A percentile compares a stretch with the other conserved stretches of the same genome.
phyloP scores from a whole-genome alignment of 768 basidiomycete species.

The Collybia sordida region DNA sequence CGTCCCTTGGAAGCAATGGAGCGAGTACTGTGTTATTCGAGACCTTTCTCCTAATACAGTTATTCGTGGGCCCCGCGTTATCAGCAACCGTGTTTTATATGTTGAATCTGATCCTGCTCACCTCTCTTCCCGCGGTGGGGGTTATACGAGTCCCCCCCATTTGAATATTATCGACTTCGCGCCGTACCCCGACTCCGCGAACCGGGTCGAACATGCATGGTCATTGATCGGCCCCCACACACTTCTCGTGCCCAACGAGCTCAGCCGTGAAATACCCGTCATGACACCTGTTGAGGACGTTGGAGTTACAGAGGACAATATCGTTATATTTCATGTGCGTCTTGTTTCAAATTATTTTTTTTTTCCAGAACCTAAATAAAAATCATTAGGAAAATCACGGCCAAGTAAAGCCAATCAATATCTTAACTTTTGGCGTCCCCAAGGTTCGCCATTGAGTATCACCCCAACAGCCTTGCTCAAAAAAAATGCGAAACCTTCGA shows the following conservation, averaged over 20 bases:
- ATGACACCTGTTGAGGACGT: slow-evolving; percentile 52
- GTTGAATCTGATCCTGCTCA: slow-evolving; percentile 36
- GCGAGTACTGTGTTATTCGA: slow-evolving; percentile 47
- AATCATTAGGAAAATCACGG: slow-evolving; percentile 34
- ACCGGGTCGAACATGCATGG: slow-evolving; percentile 34
- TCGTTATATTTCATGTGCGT: slow-evolving; percentile 55
- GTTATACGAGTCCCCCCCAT: slow-evolving; percentile 13
- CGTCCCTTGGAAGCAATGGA: slow-evolving; percentile 60
- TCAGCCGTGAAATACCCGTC: slow-evolving; percentile 39
- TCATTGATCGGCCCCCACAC: slow-evolving; percentile 39
- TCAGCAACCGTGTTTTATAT: slow-evolving; percentile 48
- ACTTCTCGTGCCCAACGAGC: slow-evolving; percentile 40
- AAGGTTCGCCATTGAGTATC: neutral
- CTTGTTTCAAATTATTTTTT: neutral
- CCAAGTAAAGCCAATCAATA: slow-evolving; percentile 39
- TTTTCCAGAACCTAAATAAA: slow-evolving; percentile 2
- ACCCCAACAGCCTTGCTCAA: neutral
- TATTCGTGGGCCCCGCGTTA: slow-evolving; percentile 39
- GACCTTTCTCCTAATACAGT: slow-evolving; percentile 32
- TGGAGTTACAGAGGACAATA: slow-evolving; percentile 59
- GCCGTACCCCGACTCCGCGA: slow-evolving; percentile 35
- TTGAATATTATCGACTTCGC: slow-evolving; percentile 46
- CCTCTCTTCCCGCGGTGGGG: slow-evolving; percentile 15
- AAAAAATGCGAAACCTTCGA: slow-evolving; percentile 1
- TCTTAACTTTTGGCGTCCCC: slow-evolving; percentile 46